These are phyloP conservation scores for Lachancea nothofagi DNA, from an alignment of 805 yeast genomes.

Conservation along the genomic window DNA sequence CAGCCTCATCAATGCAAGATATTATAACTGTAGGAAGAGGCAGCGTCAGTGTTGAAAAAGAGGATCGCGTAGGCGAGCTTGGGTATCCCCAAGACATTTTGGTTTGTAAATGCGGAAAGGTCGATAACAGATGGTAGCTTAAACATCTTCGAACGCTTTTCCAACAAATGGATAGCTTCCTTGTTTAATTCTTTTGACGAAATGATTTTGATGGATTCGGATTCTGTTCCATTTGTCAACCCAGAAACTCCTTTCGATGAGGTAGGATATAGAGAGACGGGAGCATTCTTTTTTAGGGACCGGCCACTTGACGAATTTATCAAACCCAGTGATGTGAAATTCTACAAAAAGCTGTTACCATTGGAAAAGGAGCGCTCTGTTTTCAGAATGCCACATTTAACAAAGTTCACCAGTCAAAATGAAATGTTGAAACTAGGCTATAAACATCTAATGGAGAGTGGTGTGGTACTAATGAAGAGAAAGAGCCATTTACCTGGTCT, in stretches of 20 bases:
- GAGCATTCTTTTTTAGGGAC: conserved; percentile 45
- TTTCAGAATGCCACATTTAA: neutral
- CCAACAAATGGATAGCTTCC: conserved; percentile 44
- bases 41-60: conserved; percentile 22
- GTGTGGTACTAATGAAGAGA: conserved; percentile 33
- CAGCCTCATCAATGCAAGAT: conserved; percentile 29
- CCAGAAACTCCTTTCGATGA: conserved; percentile 35
- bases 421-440: conserved; percentile 11
- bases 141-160: conserved; percentile 37
- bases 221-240: conserved; percentile 41
- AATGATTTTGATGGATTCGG: conserved; percentile 47
- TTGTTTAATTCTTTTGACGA: conserved; percentile 45
- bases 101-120: conserved; percentile 34
- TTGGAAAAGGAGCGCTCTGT: neutral
- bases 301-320: conserved; percentile 10
- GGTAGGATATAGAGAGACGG: conserved; percentile 32
- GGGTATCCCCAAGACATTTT: conserved; percentile 33
- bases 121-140: conserved; percentile 26
- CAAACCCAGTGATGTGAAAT: conserved; percentile 6
- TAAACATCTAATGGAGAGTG: conserved; percentile 35
- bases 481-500: conserved; percentile 23
- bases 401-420: neutral
- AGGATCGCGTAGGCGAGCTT: conserved; percentile 19
- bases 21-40: conserved; percentile 35
- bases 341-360: neutral